Percentiles rank a stretch among this genome's conserved stretches.
Evolutionary conservation across 2,329 filamentous ascomycete genomes (phyloP).

Genomic region (Sclerotinia subarctica): DNA sequence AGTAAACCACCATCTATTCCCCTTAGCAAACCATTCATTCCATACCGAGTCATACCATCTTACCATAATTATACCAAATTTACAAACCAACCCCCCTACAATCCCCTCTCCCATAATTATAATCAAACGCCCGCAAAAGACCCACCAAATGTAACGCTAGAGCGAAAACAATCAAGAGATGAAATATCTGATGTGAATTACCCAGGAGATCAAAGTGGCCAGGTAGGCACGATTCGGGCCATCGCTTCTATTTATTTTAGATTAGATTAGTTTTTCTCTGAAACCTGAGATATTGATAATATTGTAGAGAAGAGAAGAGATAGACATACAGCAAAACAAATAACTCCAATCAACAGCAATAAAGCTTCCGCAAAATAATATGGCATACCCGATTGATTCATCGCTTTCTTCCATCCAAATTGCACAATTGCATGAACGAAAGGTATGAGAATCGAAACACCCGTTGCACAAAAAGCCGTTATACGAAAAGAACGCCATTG

Average conservation of each 20-base stretch:
- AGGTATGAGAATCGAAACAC: constrained; percentile 29
- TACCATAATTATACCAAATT: too few relatives aligned
- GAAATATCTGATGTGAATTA: constrained; percentile 32
- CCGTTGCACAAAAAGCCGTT: constrained; percentile 28
- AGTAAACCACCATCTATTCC: too few relatives aligned
- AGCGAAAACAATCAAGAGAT: constrained; percentile 25
- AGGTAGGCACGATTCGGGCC: constrained; percentile 27
- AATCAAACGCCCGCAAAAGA: constrained; percentile 16
- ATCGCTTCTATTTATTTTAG: constrained; percentile 19
- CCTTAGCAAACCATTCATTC: too few relatives aligned
- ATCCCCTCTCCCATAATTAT: constrained; percentile 14
- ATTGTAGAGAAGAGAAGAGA: neutral
- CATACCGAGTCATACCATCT: too few relatives aligned
- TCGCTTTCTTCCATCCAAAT: constrained; percentile 24
- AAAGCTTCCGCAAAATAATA: constrained; percentile 28
- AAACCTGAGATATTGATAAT: neutral
- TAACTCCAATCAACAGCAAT: constrained; percentile 22
- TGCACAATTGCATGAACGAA: constrained; percentile 26
- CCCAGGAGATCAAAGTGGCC: constrained; percentile 31
- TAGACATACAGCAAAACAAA: constrained; percentile 21
- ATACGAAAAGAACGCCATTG: constrained; percentile 29
- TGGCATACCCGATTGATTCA: constrained; percentile 26
- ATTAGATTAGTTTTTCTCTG: neutral
- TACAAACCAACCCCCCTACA: neutral
- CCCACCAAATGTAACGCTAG: constrained; percentile 24